Evolutionary conservation across 2,329 filamentous ascomycete genomes (phyloP).

Genomic region (Elsinoe fawcettii): DNA sequence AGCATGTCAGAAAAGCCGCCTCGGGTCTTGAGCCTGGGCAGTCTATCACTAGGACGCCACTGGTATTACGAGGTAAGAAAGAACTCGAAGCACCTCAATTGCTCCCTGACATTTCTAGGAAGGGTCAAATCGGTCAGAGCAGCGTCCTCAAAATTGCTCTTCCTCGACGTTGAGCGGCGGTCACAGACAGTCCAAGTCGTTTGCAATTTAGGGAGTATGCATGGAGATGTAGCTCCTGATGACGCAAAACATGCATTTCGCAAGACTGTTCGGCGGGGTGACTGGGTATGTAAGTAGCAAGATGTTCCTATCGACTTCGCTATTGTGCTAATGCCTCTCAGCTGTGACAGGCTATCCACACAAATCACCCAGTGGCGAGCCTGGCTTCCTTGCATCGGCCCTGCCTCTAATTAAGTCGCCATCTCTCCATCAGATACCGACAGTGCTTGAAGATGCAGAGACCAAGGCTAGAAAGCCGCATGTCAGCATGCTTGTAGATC

Average conservation of each 20-base stretch:
- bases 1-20: neutral
- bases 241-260: constrained; percentile 53
- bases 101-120: constrained; percentile 40
- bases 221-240: constrained; percentile 30
- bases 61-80: neutral
- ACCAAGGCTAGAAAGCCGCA: constrained; percentile 70
- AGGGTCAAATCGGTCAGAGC: constrained; percentile 65
- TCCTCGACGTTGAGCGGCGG: constrained; percentile 71
- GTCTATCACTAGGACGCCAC: neutral
- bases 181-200: constrained; percentile 67
- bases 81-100: neutral
- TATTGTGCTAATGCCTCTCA: no score
- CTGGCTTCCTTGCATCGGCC: constrained; percentile 61
- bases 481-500: constrained; percentile 76
- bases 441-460: constrained; percentile 61
- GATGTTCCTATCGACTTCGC: no score
- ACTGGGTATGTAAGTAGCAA: constrained; percentile 64
- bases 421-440: constrained; percentile 70
- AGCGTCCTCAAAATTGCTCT: constrained; percentile 70
- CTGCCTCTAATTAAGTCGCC: constrained; percentile 69
- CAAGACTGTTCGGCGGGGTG: constrained; percentile 66
- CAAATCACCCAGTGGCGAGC: constrained; percentile 57
- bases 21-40: neutral
- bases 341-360: constrained; percentile 14
- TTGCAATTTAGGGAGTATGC: constrained; percentile 55